Evolutionary conservation across 805 yeast species (phyloP).

Genomic region (Kluyveromyces nonfermentans): DNA sequence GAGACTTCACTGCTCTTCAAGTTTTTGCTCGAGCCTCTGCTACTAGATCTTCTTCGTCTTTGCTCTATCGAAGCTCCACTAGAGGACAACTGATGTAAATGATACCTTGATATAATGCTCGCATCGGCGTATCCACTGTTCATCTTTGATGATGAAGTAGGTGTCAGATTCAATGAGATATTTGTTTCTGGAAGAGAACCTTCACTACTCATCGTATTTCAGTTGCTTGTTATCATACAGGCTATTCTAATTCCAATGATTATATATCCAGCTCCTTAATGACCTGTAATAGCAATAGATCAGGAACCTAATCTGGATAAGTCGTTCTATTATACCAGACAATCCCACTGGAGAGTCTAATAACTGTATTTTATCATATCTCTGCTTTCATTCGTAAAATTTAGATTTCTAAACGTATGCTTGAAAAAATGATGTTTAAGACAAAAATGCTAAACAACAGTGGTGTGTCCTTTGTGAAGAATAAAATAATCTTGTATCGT

Average conservation of each 20-base stretch:
- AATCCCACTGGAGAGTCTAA: no score
- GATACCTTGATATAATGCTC: not conserved
- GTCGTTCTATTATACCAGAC: no score
- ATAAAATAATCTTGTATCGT: no score
- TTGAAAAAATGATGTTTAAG: no score
- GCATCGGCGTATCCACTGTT: not conserved
- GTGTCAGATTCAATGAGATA: not conserved
- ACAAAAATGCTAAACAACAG: no score
- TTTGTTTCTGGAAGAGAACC: conserved; percentile 1
- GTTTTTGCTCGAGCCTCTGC: conserved; percentile 24
- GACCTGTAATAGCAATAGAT: not conserved
- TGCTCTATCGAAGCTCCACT: not conserved
- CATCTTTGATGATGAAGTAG: not conserved
- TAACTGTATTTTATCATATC: no score
- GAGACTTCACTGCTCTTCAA: conserved; percentile 27
- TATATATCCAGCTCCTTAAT: not conserved
- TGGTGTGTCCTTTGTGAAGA: no score
- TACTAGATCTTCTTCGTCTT: conserved; percentile 17
- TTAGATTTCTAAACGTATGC: no score
- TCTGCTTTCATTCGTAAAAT: no score
- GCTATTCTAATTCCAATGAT: not conserved
- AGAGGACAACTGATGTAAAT: not conserved
- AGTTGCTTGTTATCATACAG: not conserved
- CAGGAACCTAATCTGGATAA: not conserved
- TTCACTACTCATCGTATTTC: not conserved